Percentiles rank a stretch among this genome's conserved stretches.
phyloP scores from a whole-genome alignment of 106 monocot genomes.

The Vanilla planifolia region DNA sequence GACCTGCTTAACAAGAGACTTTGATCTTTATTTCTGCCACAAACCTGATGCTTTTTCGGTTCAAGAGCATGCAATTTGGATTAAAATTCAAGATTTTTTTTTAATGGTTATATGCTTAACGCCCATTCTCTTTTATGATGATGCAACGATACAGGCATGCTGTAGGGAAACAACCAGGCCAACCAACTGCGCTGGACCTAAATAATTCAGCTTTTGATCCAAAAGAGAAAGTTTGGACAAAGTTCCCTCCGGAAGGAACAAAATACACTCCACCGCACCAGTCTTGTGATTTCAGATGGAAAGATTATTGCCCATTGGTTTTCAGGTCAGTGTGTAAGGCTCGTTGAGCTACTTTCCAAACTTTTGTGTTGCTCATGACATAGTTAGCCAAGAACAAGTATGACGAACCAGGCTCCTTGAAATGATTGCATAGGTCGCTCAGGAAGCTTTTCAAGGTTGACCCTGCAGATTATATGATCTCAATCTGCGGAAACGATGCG shows the following conservation, averaged over 20 bases:
- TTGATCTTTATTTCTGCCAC: too few relatives aligned
- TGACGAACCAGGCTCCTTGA: not conserved
- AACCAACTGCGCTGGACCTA: conserved; percentile 39
- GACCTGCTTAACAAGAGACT: too few relatives aligned
- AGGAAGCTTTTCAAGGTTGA: conserved; percentile 71
- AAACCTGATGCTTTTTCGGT: too few relatives aligned
- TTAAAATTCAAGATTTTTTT: not conserved
- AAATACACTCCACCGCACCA: conserved; percentile 79
- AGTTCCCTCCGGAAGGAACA: conserved; percentile 70
- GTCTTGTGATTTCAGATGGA: conserved; percentile 78
- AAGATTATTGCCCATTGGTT: conserved; percentile 76
- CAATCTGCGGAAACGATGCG: conserved; percentile 64
- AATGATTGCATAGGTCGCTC: conserved; percentile 30
- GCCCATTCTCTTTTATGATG: not conserved
- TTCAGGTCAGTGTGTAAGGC: conserved; percentile 38
- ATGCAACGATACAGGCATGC: conserved; percentile 39
- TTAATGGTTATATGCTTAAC: too few relatives aligned
- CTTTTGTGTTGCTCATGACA: not conserved
- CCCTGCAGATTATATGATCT: conserved; percentile 69
- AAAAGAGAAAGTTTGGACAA: conserved; percentile 76
- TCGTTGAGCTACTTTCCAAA: not conserved
- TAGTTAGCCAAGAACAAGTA: too few relatives aligned
- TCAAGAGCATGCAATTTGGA: too few relatives aligned
- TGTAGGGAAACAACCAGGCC: conserved; percentile 49
- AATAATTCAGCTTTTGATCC: conserved; percentile 74